Conservation (phyloP, 1,284 basidiomycete genomes). For the Ganoderma meredithae region DNA sequence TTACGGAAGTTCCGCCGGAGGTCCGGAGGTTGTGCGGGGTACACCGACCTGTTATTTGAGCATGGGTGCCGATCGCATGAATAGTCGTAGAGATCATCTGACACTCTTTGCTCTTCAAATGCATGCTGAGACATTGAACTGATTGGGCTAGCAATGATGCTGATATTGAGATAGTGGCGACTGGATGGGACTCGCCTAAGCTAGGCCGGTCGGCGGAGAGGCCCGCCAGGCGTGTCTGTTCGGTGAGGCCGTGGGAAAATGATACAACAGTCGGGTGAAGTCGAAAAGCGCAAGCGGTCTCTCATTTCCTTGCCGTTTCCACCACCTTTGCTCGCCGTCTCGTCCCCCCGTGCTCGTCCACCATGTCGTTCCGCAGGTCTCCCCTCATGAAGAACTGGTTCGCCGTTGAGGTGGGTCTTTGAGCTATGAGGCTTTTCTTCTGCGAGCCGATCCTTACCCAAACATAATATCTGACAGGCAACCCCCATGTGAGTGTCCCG, state of each 20-base stretch:
- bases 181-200: constrained; percentile 21
- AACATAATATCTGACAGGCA: constrained; percentile 53
- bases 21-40: too few species aligned
- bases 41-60: too few species aligned
- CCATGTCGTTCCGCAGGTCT: constrained; percentile 40
- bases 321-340: constrained; percentile 19
- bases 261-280: constrained; percentile 26
- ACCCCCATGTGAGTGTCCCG: constrained; percentile 72
- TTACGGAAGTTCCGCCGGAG: too few species aligned
- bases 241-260: constrained; percentile 34
- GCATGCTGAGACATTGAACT: neutral
- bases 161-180: constrained; percentile 12
- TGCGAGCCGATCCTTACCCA: constrained; percentile 1
- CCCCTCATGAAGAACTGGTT: constrained; percentile 79
- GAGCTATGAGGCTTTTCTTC: constrained; percentile 11
- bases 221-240: constrained; percentile 28
- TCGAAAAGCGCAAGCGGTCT: constrained; percentile 24
- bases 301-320: constrained; percentile 23
- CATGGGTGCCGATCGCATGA: neutral
- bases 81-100: neutral
- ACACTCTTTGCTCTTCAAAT: neutral
- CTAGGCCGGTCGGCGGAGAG: constrained; percentile 11
- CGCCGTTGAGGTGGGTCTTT: constrained; percentile 73
- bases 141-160: neutral
- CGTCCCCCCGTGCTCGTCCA: constrained; percentile 17